Conservation (phyloP, 106 monocot genomes). For the Acorus gramineus region DNA sequence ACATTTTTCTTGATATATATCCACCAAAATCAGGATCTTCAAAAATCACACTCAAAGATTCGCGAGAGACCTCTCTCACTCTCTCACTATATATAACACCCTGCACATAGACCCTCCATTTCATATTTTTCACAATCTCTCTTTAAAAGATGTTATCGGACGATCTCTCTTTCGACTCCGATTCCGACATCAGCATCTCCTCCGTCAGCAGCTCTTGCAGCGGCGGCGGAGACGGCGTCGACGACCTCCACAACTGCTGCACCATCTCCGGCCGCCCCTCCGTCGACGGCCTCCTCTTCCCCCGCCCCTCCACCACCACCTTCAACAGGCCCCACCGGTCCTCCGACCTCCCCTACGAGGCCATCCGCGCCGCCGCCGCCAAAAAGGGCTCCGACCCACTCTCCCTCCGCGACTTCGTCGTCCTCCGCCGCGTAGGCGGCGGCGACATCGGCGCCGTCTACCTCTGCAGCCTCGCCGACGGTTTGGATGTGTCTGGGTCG, state of each 20-base stretch:
- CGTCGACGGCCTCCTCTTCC: not conserved
- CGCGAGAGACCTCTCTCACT: no score
- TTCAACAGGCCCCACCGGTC: conserved; percentile 19
- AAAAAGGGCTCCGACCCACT: conserved; percentile 10
- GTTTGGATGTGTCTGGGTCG: not conserved
- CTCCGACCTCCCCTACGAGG: conserved; percentile 28
- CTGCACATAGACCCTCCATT: no score
- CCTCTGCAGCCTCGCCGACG: conserved; percentile 19
- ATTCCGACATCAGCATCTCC: conserved; percentile 11
- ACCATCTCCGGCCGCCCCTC: not conserved
- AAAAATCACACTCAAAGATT: no score
- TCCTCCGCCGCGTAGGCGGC: conserved; percentile 65
- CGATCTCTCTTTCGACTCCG: no score
- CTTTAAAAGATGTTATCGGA: no score
- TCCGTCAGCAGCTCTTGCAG: conserved; percentile 27
- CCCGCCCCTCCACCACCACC: not conserved
- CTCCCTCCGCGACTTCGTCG: conserved; percentile 58
- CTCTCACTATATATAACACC: no score
- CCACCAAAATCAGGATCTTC: no score
- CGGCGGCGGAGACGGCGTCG: not conserved
- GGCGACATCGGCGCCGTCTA: conserved; percentile 80
- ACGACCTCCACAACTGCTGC: not conserved
- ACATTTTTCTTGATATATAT: no score
- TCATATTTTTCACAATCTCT: no score
- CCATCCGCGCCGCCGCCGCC: conserved; percentile 15